Evolutionary conservation across 345 rosid species (phyloP).

Genomic region (Acer negundo): DNA sequence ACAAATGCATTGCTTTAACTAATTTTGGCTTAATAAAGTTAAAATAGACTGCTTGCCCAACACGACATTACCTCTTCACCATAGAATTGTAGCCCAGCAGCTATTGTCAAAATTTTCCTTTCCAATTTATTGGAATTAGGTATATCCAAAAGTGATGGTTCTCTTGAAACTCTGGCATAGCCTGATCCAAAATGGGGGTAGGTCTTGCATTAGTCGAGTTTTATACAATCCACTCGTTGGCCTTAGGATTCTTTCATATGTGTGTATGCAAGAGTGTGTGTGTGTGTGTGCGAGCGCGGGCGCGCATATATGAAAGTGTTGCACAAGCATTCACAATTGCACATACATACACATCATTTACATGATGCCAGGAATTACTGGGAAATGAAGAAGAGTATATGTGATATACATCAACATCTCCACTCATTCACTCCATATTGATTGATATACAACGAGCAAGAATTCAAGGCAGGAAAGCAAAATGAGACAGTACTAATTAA

Average conservation of each 20-base stretch:
- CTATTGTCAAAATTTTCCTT: background rate
- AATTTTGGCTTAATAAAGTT: background rate
- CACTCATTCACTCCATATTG: background rate
- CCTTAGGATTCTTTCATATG: background rate
- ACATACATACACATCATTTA: background rate
- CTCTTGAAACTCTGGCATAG: background rate
- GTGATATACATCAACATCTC: background rate
- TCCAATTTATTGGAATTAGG: background rate
- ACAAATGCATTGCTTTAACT: background rate
- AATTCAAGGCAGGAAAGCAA: background rate
- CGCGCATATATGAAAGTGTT: background rate
- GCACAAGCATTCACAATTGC: background rate
- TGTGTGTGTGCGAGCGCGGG: background rate
- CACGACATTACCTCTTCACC: background rate
- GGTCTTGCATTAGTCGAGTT: background rate
- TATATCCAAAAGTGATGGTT: background rate
- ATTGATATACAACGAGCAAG: background rate
- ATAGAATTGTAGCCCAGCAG: background rate
- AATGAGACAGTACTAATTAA: background rate
- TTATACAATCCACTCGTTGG: background rate
- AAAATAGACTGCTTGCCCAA: background rate
- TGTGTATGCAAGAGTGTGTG: no score
- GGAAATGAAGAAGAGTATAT: background rate
- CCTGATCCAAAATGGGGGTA: background rate
- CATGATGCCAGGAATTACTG: background rate